Evolutionary conservation across 306 rosid species (phyloP).

Genomic region (Medicago arabica): DNA sequence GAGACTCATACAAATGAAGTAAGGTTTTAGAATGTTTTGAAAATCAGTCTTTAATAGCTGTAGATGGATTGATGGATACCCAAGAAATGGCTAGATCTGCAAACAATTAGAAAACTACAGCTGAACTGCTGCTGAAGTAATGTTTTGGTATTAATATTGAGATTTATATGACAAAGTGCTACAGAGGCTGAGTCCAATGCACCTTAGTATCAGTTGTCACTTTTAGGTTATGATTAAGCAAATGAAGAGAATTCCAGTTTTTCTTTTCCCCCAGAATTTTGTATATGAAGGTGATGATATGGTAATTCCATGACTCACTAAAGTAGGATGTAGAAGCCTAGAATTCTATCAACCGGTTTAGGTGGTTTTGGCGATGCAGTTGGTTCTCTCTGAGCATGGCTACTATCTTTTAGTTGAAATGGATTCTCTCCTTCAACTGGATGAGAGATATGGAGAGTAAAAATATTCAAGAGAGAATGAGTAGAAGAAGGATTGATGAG

Average conservation of each 20-base stretch:
- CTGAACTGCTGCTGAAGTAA: background rate
- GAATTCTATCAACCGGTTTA: background rate
- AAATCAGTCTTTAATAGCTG: background rate
- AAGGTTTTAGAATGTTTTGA: conserved; percentile 10
- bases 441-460: no score
- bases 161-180: background rate
- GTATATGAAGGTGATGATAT: background rate
- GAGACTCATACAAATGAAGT: background rate
- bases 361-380: conserved; percentile 11
- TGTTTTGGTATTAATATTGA: background rate
- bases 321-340: conserved; percentile 26
- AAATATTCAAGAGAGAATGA: no score
- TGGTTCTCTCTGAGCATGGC: background rate
- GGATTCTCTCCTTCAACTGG: no score
- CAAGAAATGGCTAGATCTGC: background rate
- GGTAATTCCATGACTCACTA: conserved; percentile 14
- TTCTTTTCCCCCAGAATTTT: background rate
- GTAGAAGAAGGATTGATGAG: no score
- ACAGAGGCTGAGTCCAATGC: background rate
- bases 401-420: background rate
- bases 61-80: conserved; percentile 29
- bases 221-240: conserved; percentile 3
- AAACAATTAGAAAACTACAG: conserved; percentile 27
- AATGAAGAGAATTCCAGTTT: conserved; percentile 31
- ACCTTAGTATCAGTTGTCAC: conserved; percentile 1